A percentile compares a stretch with the other conserved stretches of the same genome.
Evolutionary conservation across 345 rosid species (phyloP).

Genomic region (Euclidium syriacum): DNA sequence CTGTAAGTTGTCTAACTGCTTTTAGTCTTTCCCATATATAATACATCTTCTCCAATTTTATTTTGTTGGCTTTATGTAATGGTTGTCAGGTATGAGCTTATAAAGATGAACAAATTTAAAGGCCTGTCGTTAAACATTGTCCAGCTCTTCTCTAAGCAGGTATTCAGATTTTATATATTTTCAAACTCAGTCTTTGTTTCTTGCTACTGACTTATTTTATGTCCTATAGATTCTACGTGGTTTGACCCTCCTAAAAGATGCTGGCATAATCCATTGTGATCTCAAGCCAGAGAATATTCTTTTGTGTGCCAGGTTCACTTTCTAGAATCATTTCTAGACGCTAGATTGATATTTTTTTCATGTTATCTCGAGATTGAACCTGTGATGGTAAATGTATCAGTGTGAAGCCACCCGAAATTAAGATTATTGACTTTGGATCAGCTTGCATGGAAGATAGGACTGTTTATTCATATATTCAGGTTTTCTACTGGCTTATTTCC

Average conservation of each 20-base stretch:
- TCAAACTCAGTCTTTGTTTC: conserved; percentile 4
- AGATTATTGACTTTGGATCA: conserved; percentile 98
- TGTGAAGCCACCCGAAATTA: conserved; percentile 88
- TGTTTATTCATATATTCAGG: conserved; percentile 99
- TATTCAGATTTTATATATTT: conserved; percentile 23
- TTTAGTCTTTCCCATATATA: neutral
- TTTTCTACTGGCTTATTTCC: conserved; percentile 30
- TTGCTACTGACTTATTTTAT: conserved; percentile 7
- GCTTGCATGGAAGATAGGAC: conserved; percentile 99
- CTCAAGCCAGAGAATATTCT: conserved; percentile 98
- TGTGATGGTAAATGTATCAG: conserved; percentile 42
- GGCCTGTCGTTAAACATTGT: conserved; percentile 95
- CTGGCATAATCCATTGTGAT: conserved; percentile 96
- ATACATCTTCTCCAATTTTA: no score
- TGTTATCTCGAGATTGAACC: conserved; percentile 13
- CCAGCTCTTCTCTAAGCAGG: conserved; percentile 97
- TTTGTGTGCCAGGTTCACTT: conserved; percentile 74
- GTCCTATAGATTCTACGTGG: conserved; percentile 74
- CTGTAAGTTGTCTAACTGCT: conserved; percentile 48
- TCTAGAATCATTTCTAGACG: conserved; percentile 5
- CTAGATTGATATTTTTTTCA: conserved; percentile 10
- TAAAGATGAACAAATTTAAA: conserved; percentile 88
- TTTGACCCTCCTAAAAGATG: conserved; percentile 86
- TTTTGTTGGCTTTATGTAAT: no score
- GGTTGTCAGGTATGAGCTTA: conserved; percentile 81